Evolutionary conservation across 495 filamentous ascomycete species (phyloP).

Genomic region (Penicillium flavigenum): DNA sequence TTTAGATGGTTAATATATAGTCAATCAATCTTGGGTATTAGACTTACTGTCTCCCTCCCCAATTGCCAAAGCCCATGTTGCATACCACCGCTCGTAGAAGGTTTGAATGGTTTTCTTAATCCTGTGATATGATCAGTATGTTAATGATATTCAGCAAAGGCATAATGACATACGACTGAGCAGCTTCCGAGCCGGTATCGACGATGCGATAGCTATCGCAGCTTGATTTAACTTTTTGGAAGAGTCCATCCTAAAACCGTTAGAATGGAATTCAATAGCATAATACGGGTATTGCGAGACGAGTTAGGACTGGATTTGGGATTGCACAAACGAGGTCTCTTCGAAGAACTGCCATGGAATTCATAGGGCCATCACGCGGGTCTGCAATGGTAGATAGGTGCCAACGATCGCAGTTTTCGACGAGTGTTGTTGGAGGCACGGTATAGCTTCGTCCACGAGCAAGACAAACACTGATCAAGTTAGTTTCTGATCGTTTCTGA

Average conservation of each 20-base stretch:
- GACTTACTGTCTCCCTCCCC: constrained; percentile 54
- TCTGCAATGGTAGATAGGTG: constrained; percentile 62
- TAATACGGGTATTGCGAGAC: neutral
- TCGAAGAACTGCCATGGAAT: constrained; percentile 65
- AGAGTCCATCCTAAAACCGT: constrained; percentile 53
- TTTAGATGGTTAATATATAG: constrained; percentile 24
- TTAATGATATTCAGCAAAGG: neutral
- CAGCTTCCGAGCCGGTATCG: constrained; percentile 52
- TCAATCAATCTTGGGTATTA: neutral
- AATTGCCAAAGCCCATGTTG: constrained; percentile 59
- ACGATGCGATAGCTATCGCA: constrained; percentile 59
- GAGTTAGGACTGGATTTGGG: neutral
- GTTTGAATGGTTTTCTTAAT: constrained; percentile 60
- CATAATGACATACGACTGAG: constrained; percentile 48
- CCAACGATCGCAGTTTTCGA: constrained; percentile 68
- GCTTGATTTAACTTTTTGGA: constrained; percentile 57
- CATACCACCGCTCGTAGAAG: constrained; percentile 63
- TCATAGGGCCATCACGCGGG: constrained; percentile 64
- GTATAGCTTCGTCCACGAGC: constrained; percentile 67
- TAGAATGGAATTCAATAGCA: neutral
- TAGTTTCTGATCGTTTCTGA: constrained; percentile 10
- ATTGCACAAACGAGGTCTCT: constrained; percentile 58
- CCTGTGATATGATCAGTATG: constrained; percentile 26
- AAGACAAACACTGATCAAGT: constrained; percentile 57
- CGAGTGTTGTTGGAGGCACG: constrained; percentile 60